Base-by-base conservation (phyloP, 805 yeast genomes). In the Candida dajiaensis region DNA sequence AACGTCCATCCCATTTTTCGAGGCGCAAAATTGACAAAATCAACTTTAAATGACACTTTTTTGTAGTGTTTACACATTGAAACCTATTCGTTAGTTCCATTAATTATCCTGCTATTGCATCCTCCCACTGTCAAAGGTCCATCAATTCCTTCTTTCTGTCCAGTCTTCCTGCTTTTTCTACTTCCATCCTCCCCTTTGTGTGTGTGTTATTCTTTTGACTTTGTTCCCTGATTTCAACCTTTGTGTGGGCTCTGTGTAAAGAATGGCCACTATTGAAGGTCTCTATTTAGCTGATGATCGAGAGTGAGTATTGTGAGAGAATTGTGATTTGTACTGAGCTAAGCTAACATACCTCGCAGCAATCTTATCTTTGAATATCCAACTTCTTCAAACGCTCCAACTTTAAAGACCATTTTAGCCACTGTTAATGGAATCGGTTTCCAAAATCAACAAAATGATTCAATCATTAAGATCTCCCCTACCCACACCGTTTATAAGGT, bases 261-360 rank as follows among this genome's bases (percentile, higher is more conserved):
- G 41, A 33, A 65, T 65, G 68, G 57, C 66, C 51, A 50, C 64
- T 13, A 63, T 69, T 43, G 69, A 64, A 44, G 73, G 72, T 21
- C 53, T 70, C 19, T 70, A 68, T 48, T 62, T 70, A 9, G 60
- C 71, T 23, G 75, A 71, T 54, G 63, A 64, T 41, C 66, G 63
- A 48, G 72, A 70, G 71, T 68, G 51, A 25, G 68, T 58, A 11
- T 3, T n/a, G n/a, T n/a, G 6, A 6, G n/a, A n/a, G n/a, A 18
- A 35, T 18, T 4, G 6, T 35, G 16, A 19, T 6, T 20, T 13
- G 13, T 31, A 20, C 43, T 42, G 45, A 45, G 38, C 21, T 9
- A 15, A 6, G 3, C 6, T 22, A 22, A 22, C 23, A 22, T 8
- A 22, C 23, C 5, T 22, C 12, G n/a, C 42, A 67, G 71, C 38